Evolutionary conservation across 2,329 filamentous ascomycete species (phyloP).

Genomic region (Fusarium sp.): DNA sequence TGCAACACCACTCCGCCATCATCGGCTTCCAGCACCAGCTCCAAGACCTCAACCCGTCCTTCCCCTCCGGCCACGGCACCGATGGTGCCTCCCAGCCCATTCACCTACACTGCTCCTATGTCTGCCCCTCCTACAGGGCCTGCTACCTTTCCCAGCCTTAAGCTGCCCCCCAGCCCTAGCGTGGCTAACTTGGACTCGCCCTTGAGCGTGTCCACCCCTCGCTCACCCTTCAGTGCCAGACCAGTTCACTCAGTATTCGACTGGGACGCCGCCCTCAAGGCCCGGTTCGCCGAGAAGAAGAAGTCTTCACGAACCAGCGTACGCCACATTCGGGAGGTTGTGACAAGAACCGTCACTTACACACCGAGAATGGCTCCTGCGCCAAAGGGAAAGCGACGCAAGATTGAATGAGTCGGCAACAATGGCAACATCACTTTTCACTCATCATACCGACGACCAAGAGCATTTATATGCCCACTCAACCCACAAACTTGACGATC

Average conservation of each 20-base stretch:
- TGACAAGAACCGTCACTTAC: constrained; percentile 94
- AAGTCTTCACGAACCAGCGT: constrained; percentile 71
- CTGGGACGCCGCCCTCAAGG: constrained; percentile 79
- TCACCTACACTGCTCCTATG: constrained; percentile 65
- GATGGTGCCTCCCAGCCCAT: constrained; percentile 61
- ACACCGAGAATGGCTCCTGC: constrained; percentile 88
- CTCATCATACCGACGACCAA: constrained; percentile 15
- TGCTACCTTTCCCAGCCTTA: constrained; percentile 73
- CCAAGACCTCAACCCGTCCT: constrained; percentile 43
- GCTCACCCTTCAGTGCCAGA: constrained; percentile 80
- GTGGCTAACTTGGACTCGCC: constrained; percentile 78
- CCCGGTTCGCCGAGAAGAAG: constrained; percentile 71
- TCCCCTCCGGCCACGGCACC: constrained; percentile 53
- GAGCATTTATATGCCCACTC: constrained; percentile 10
- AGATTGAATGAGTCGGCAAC: constrained; percentile 59
- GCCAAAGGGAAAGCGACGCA: constrained; percentile 92
- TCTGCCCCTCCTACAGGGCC: constrained; percentile 71
- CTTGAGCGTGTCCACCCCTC: constrained; percentile 67
- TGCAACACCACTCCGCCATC: constrained; percentile 64
- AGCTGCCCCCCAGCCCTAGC: constrained; percentile 81
- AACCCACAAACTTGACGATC: constrained; percentile 34
- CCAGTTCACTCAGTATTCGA: constrained; percentile 79
- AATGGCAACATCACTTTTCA: neutral
- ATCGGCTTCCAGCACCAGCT: constrained; percentile 53
- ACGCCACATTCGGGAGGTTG: constrained; percentile 85